These are phyloP conservation scores for Penicillium sp. DNA, from an alignment of 2,329 filamentous ascomycete genomes.

Conservation along the genomic window DNA sequence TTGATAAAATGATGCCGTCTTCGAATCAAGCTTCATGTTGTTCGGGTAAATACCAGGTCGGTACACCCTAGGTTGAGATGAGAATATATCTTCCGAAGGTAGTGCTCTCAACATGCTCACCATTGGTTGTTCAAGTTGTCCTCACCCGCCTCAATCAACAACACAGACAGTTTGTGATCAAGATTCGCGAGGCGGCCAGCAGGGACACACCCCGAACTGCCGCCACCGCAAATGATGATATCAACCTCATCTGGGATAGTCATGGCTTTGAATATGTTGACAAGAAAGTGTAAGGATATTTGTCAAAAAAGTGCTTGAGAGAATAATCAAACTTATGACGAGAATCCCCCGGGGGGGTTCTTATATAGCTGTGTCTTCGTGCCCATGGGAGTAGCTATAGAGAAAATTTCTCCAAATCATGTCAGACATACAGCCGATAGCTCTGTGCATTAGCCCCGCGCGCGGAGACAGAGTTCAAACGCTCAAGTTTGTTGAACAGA, in stretches of 20 bases:
- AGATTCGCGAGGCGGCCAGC: constrained; percentile 63
- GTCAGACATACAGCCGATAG: not conserved
- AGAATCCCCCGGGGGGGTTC: too few relatives aligned
- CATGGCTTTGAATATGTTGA: constrained; percentile 39
- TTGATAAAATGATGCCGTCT: constrained; percentile 79
- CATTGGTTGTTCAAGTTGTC: constrained; percentile 74
- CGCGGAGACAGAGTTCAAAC: constrained; percentile 5
- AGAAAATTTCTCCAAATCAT: not conserved
- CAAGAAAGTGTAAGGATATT: not conserved
- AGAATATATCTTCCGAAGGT: not conserved
- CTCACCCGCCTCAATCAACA: constrained; percentile 70
- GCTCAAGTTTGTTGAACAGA: not conserved
- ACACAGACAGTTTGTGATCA: constrained; percentile 69
- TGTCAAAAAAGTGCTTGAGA: not conserved
- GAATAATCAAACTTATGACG: not conserved
- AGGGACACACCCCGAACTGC: constrained; percentile 53
- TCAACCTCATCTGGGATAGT: constrained; percentile 74
- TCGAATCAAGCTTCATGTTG: constrained; percentile 78
- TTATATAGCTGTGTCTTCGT: constrained; percentile 1
- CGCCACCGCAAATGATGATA: constrained; percentile 75
- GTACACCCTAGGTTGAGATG: constrained; percentile 56
- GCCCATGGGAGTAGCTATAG: not conserved
- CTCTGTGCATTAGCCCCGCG: not conserved
- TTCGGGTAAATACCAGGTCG: constrained; percentile 73
- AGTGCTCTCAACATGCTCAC: constrained; percentile 24